These are phyloP conservation scores for Candolleomyces aberdarensis DNA, from an alignment of 768 basidiomycete species.

Conservation along the genomic window DNA sequence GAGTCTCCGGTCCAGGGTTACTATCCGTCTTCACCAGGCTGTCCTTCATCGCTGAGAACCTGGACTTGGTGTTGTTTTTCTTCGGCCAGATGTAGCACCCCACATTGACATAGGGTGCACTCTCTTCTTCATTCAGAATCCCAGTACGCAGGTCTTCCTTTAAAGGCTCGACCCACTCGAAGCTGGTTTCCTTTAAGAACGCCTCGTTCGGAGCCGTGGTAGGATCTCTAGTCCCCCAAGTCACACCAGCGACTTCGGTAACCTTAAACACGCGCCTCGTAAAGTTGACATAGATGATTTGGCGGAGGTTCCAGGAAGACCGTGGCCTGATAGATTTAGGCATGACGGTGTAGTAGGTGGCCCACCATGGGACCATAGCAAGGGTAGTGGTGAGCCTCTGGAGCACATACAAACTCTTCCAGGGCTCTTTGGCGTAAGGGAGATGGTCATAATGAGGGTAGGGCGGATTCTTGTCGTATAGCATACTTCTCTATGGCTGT, in stretches of 20 bases:
- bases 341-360: constrained; percentile 37
- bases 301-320: constrained; percentile 45
- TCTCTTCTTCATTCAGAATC: constrained; percentile 36
- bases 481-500: constrained; percentile 6
- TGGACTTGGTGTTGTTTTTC: constrained; percentile 7
- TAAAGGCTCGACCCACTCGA: constrained; percentile 47
- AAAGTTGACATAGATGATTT: constrained; percentile 50
- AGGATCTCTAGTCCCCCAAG: constrained; percentile 49
- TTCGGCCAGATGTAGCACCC: constrained; percentile 51
- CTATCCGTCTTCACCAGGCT: background rate
- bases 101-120: constrained; percentile 38
- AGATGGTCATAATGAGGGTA: constrained; percentile 43
- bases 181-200: constrained; percentile 42
- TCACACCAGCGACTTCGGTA: constrained; percentile 55
- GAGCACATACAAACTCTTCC: constrained; percentile 45
- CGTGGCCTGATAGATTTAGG: constrained; percentile 46
- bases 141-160: constrained; percentile 38
- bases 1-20: background rate
- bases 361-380: constrained; percentile 45
- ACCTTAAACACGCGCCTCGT: constrained; percentile 50
- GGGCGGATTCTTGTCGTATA: constrained; percentile 29
- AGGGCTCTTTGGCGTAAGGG: constrained; percentile 41
- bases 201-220: constrained; percentile 27
- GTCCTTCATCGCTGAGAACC: constrained; percentile 2
- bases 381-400: constrained; percentile 48